Evolutionary conservation across 768 basidiomycete genomes (phyloP).

Genomic region (Steccherinum ochraceum): DNA sequence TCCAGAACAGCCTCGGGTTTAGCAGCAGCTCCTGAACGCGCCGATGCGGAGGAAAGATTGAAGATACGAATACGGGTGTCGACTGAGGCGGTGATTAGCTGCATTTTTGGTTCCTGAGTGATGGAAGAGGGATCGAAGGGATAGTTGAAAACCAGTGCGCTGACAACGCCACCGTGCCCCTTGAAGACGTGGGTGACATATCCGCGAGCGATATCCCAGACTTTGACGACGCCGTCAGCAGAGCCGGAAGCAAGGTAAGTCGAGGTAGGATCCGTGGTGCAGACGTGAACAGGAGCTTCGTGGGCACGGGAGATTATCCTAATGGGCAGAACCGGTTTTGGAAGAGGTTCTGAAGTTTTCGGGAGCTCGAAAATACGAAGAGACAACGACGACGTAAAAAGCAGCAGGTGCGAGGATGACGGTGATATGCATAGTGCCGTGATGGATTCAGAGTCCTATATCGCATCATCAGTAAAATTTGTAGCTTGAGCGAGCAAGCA

Average conservation of each 20-base stretch:
- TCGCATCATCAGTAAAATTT: slow-evolving; percentile 1
- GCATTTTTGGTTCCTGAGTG: slow-evolving; percentile 47
- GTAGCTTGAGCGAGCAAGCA: not conserved
- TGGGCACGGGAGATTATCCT: slow-evolving; percentile 83
- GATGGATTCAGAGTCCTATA: slow-evolving; percentile 78
- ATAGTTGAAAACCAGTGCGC: slow-evolving; percentile 82
- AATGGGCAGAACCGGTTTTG: slow-evolving; percentile 55
- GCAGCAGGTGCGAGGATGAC: slow-evolving; percentile 63
- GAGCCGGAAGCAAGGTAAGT: slow-evolving; percentile 93
- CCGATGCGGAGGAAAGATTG: slow-evolving; percentile 65
- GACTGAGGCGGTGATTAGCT: slow-evolving; percentile 84
- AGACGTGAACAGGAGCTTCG: slow-evolving; percentile 90
- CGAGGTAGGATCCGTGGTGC: slow-evolving; percentile 76
- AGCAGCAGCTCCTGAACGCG: slow-evolving; percentile 46
- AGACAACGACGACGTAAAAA: slow-evolving; percentile 77
- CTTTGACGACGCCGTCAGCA: slow-evolving; percentile 94
- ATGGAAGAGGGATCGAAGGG: slow-evolving; percentile 52
- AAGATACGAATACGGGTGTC: slow-evolving; percentile 93
- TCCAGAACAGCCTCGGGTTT: slow-evolving; percentile 81
- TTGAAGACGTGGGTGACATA: slow-evolving; percentile 93
- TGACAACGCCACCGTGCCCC: slow-evolving; percentile 97
- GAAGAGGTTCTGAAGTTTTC: slow-evolving; percentile 29
- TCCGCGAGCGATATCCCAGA: slow-evolving; percentile 87
- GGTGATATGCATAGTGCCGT: slow-evolving; percentile 80
- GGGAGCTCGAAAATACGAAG: slow-evolving; percentile 85